phyloP scores from a whole-genome alignment of 768 basidiomycete species.

The Trametopsis cervina region DNA sequence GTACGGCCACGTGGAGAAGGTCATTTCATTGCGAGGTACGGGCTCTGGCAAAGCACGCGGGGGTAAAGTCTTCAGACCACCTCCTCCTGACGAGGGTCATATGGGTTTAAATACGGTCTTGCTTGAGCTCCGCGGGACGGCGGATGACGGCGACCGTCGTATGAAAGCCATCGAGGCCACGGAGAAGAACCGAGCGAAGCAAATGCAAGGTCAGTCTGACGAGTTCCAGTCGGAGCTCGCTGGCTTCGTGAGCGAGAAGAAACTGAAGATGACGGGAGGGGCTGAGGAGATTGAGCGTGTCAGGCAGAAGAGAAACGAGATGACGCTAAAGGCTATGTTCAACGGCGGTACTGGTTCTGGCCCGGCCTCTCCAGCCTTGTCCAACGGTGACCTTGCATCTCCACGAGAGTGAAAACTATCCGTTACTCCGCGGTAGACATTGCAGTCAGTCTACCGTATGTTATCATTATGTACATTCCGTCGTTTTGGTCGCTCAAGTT shows the following conservation, averaged over 20 bases:
- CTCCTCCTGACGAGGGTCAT: slow-evolving; percentile 60
- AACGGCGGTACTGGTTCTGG: slow-evolving; percentile 21
- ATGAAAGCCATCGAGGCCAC: slow-evolving; percentile 91
- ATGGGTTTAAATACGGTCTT: slow-evolving; percentile 71
- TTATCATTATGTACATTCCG: too few relatives aligned
- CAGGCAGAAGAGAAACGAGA: slow-evolving; percentile 76
- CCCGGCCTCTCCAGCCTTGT: slow-evolving; percentile 3
- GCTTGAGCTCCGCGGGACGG: slow-evolving; percentile 82
- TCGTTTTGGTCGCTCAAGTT: too few relatives aligned
- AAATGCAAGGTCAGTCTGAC: slow-evolving; percentile 65
- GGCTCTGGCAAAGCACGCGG: slow-evolving; percentile 30
- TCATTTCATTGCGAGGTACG: slow-evolving; percentile 61
- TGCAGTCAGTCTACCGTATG: too few relatives aligned
- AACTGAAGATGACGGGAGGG: slow-evolving; percentile 92
- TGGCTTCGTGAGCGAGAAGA: slow-evolving; percentile 84
- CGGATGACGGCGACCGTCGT: slow-evolving; percentile 75
- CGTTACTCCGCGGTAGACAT: too few relatives aligned
- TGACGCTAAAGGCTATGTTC: slow-evolving; percentile 89
- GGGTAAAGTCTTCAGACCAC: slow-evolving; percentile 42
- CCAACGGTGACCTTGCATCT: slow-evolving; percentile 2
- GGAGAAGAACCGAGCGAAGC: slow-evolving; percentile 72
- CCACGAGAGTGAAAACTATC: slow-evolving; percentile 1
- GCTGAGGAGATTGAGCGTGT: slow-evolving; percentile 88
- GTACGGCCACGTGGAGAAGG: slow-evolving; percentile 87
- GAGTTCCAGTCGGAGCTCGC: slow-evolving; percentile 79